phyloP scores from a whole-genome alignment of 768 basidiomycete genomes.

The Xanthoconium purpureum region DNA sequence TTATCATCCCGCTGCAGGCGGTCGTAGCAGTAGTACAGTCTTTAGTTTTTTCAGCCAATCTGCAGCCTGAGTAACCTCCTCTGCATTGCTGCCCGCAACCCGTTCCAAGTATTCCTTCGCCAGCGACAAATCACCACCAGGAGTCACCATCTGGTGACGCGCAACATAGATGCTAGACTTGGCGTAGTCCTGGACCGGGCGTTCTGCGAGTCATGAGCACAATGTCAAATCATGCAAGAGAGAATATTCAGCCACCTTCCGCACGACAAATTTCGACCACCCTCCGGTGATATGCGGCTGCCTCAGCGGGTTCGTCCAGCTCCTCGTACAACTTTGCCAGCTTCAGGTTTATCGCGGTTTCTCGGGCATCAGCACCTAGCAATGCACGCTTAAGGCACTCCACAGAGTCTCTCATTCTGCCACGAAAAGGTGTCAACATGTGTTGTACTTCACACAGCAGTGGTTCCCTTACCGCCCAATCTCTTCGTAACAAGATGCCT shows the following conservation, averaged over 20 bases:
- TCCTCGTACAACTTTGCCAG: constrained; percentile 69
- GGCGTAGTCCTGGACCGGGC: constrained; percentile 74
- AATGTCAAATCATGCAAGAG: background rate
- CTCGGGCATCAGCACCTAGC: constrained; percentile 72
- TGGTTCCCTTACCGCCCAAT: constrained; percentile 62
- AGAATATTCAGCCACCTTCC: constrained; percentile 41
- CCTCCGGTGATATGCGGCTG: constrained; percentile 77
- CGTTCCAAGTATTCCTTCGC: constrained; percentile 72
- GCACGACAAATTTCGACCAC: constrained; percentile 62
- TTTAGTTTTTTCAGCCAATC: constrained; percentile 66
- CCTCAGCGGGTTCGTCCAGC: constrained; percentile 63
- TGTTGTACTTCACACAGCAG: background rate
- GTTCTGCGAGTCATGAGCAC: constrained; percentile 38
- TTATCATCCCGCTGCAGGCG: constrained; percentile 1
- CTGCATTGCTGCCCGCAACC: constrained; percentile 75
- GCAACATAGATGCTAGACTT: constrained; percentile 85
- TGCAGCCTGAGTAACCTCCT: constrained; percentile 72
- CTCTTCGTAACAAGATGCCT: constrained; percentile 92
- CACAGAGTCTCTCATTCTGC: constrained; percentile 82
- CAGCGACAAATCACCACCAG: constrained; percentile 62
- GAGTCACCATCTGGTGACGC: constrained; percentile 64
- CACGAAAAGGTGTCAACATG: constrained; percentile 6
- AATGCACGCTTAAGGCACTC: constrained; percentile 90
- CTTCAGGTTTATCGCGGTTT: constrained; percentile 69
- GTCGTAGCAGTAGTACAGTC: constrained; percentile 27